Evolutionary conservation across 164 flowering plant species (phyloP).

Genomic region (Litsea cubeba): DNA sequence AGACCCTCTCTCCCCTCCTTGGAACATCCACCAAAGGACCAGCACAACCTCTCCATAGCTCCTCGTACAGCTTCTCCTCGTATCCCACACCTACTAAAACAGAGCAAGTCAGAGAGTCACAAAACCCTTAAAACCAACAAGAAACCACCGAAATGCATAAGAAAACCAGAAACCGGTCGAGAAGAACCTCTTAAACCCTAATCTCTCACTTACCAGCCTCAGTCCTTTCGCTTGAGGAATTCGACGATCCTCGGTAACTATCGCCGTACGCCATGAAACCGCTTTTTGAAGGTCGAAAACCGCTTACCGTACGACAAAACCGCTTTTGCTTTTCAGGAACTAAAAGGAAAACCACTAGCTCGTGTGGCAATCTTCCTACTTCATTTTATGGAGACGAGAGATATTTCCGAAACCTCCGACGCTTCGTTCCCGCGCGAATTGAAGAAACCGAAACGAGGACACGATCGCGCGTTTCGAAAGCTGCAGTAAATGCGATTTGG

Average conservation of each 20-base stretch:
- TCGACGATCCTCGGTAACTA: too few relatives aligned
- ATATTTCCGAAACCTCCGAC: neutral
- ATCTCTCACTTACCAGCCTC: too few relatives aligned
- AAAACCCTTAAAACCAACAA: too few relatives aligned
- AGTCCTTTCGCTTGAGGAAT: too few relatives aligned
- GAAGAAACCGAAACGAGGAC: neutral
- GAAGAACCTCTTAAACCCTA: too few relatives aligned
- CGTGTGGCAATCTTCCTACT: neutral
- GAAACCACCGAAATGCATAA: too few relatives aligned
- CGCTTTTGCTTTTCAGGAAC: neutral
- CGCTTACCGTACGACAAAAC: neutral
- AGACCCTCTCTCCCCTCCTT: slow-evolving; percentile 49
- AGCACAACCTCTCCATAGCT: slow-evolving; percentile 84
- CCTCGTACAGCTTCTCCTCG: slow-evolving; percentile 30
- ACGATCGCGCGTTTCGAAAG: neutral
- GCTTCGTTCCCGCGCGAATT: neutral
- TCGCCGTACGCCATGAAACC: neutral
- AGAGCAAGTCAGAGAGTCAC: too few relatives aligned
- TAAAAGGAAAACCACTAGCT: neutral
- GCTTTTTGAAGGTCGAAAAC: neutral
- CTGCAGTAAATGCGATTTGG: neutral
- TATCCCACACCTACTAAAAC: too few relatives aligned
- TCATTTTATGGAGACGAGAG: neutral
- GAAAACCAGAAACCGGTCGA: too few relatives aligned
- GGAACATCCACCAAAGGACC: slow-evolving; percentile 65